Base-by-base conservation (phyloP, 2,329 filamentous ascomycete species). In the Fusarium tupiense region DNA sequence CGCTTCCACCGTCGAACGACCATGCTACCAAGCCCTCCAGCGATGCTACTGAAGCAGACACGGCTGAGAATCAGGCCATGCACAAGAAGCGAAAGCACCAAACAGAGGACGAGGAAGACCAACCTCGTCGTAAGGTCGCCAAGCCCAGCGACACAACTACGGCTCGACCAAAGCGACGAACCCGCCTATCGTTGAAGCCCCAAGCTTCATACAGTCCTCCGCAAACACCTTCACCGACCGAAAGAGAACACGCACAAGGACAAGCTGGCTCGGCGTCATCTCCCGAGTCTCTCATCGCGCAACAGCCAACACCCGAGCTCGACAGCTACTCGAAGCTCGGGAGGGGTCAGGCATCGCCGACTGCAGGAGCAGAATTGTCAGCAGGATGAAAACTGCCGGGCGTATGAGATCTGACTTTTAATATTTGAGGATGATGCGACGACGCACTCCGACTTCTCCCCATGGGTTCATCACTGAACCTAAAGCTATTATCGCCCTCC, bases 41-140 rank as follows among this genome's bases (percentile, higher is more conserved):
- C 13, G 6, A 53, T 20, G 4, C n/a, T 2, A 22, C 13, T 38
- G 17, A 26, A 22, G n/a, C 8, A 11, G 6, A 26, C 13, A 10
- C 0, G 0, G n/a, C 0, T 5, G 13, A 0, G 0, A 0, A 11
- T 4, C 50, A 26, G 13, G 13, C 19, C 9, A 16, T 1, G 4
- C 4, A 37, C 50, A 2, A 37, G 33, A 53, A 53, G n/a, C 33
- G 50, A 22, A 38, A 53, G 9, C 50, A 19, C 0, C n/a, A 26
- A 26, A 37, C 2, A 8, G 50, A 53, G 13, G 33, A 53, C 6
- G n/a, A 26, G 19, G 12, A 38, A 24, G 50, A 24, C 0, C 12
- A 22, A 4, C 50, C 50, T 6, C 31, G 3, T 2, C 22, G 22
- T 6, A 52, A 52, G 49, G 8, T 52, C 22, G 22, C 22, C 31